Evolutionary conservation across 805 yeast species (phyloP), one percentile per base, ranked within the genome.

Genomic region (Yarrowia sp.): DNA sequence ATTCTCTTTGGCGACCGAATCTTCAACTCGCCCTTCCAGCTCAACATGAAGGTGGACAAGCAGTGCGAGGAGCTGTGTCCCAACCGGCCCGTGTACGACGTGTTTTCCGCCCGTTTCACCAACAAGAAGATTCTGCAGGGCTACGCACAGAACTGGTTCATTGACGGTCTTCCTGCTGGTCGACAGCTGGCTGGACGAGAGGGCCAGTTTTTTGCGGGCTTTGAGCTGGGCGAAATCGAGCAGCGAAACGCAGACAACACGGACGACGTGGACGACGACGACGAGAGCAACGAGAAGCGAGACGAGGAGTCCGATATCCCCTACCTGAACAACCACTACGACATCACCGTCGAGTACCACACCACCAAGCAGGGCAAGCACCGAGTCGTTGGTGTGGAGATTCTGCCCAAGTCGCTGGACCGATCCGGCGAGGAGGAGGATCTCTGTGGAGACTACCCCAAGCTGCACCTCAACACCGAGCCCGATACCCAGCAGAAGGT

Each of bases 131-230:
- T 95, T 72, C 83, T 87, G 72, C 91, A 93, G 59, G 93, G 92
- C 2, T 95, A 91, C 78, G 86, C 84, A 75, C 91, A 91, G 78
- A 94, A 94, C 77, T 94, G 98, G 98, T 82, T 93, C 67, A 81
- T 95, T 69, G 99, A 95, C 77, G 98, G 98, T 1, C 85, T 95
- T 73, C 99, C 99, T 11, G 97, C 92, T 8, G 97, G 97, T 4
- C 52, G 46, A 5, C 59, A 64, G 49, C 69, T 69, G 41, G 75
- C 78, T 32, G 94, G 90, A 74, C 76, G 77, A 68, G 75, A 86
- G 11, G 73, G 87, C 5, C 82, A 82, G 42, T 90, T 88, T 76
- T 90, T 90, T 76, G 90, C 92, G 43, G 97, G 97, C 2, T 92
- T 92, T 79, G 88, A 86, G 68, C 82, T 93, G 64, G 97, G 97